Evolutionary conservation across 2,329 filamentous ascomycete genomes (phyloP).

Genomic region (Xylariales sp.): DNA sequence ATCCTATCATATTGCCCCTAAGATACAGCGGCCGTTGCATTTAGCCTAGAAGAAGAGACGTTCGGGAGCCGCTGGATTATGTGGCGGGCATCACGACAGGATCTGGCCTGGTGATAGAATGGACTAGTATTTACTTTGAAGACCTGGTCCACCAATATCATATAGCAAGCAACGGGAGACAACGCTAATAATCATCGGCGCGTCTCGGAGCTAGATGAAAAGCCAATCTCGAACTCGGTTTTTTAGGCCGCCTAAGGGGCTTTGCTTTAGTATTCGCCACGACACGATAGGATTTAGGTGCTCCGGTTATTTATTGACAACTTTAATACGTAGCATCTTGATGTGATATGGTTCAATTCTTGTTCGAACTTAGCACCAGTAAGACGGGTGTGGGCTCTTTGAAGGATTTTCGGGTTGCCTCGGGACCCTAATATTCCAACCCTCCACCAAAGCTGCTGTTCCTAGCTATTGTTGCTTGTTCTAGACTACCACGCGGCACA

Average conservation of each 20-base stretch:
- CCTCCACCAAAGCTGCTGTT: conserved; percentile 62
- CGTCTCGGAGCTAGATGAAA: background rate
- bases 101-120: conserved; percentile 7
- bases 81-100: conserved; percentile 2
- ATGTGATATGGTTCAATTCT: conserved; percentile 4
- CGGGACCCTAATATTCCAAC: conserved; percentile 56
- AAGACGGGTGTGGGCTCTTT: conserved; percentile 5
- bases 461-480: conserved; percentile 60
- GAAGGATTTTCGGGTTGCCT: background rate
- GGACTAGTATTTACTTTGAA: conserved; percentile 8
- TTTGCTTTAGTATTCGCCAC: background rate
- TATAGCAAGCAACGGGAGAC: background rate
- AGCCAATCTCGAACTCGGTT: background rate
- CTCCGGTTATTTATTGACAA: conserved; percentile 14
- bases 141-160: background rate
- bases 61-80: conserved; percentile 9
- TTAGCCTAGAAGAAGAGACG: conserved; percentile 42
- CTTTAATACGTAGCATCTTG: background rate
- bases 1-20: conserved; percentile 29
- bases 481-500: conserved; percentile 57
- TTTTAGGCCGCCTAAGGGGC: background rate
- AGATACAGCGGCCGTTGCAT: conserved; percentile 33
- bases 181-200: background rate
- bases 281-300: conserved; percentile 1
- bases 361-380: background rate